Evolutionary conservation across 1,284 basidiomycete genomes (phyloP).

Genomic region (Ceratobasidium sp.): DNA sequence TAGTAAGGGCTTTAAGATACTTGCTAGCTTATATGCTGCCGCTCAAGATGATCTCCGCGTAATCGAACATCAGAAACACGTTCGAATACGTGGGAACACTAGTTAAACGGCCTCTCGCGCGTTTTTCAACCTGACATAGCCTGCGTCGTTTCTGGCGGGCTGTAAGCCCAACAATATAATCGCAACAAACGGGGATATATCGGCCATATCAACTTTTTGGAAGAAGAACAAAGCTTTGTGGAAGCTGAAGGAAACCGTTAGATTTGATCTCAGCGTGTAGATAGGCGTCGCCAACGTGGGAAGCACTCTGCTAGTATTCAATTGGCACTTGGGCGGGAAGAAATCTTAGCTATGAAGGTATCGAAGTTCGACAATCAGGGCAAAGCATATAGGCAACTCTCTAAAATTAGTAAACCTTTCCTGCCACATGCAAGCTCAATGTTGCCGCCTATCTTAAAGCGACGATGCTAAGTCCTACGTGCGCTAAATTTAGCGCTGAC

Average conservation of each 20-base stretch:
- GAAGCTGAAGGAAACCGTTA: background rate
- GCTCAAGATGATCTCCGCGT: background rate
- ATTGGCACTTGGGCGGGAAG: background rate
- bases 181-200: conserved; percentile 48
- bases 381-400: background rate
- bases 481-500: too few relatives aligned
- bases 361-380: conserved; percentile 14
- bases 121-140: background rate
- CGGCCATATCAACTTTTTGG: conserved; percentile 42
- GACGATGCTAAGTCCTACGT: too few relatives aligned
- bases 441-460: too few relatives aligned
- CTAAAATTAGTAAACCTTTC: background rate
- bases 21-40: background rate
- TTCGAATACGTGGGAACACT: background rate
- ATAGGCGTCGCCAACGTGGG: background rate
- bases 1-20: background rate
- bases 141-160: conserved; percentile 10
- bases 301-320: conserved; percentile 14
- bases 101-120: background rate
- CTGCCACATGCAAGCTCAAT: background rate
- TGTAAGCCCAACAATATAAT: conserved; percentile 50
- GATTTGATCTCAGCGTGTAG: background rate
- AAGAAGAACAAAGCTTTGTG: background rate
- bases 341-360: conserved; percentile 8
- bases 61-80: conserved; percentile 12